A percentile compares a stretch with the other conserved stretches of the same genome.
phyloP scores from a whole-genome alignment of 2,329 filamentous ascomycete species.

The Leptographium lundbergii region DNA sequence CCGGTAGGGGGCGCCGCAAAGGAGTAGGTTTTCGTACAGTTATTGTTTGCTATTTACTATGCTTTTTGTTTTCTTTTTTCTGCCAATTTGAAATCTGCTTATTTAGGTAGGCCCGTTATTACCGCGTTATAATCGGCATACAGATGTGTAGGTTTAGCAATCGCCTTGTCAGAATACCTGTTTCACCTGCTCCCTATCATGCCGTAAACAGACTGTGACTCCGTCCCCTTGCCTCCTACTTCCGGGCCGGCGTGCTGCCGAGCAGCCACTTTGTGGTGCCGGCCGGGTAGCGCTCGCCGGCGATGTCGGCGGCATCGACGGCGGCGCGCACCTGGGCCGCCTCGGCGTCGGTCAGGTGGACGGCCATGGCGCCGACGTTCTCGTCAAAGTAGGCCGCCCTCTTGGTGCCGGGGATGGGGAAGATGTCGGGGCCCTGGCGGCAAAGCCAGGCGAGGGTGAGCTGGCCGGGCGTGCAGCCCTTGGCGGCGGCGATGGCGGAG shows the following conservation, averaged over 20 bases:
- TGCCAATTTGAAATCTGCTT: no score
- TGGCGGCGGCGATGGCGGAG: constrained; percentile 14
- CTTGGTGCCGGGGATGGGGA: constrained; percentile 26
- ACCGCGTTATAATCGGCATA: no score
- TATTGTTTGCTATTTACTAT: no score
- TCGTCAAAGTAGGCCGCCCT: constrained; percentile 19
- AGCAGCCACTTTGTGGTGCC: background rate
- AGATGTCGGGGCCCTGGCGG: constrained; percentile 28
- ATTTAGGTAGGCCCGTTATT: no score
- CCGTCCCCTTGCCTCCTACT: background rate
- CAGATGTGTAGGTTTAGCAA: no score
- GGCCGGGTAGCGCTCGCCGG: constrained; percentile 6
- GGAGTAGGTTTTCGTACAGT: no score
- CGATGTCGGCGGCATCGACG: background rate
- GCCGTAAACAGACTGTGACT: no score
- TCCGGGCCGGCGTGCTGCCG: background rate
- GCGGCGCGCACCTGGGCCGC: constrained; percentile 6
- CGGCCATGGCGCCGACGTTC: constrained; percentile 16
- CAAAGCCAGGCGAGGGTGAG: constrained; percentile 44
- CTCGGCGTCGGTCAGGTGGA: constrained; percentile 11
- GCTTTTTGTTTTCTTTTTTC: no score
- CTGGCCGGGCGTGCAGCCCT: constrained; percentile 33
- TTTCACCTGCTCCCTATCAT: no score
- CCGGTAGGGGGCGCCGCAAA: no score
- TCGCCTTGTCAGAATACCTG: no score